Base-by-base conservation (phyloP, 805 yeast species). In the Nakazawaea laoshanensis region DNA sequence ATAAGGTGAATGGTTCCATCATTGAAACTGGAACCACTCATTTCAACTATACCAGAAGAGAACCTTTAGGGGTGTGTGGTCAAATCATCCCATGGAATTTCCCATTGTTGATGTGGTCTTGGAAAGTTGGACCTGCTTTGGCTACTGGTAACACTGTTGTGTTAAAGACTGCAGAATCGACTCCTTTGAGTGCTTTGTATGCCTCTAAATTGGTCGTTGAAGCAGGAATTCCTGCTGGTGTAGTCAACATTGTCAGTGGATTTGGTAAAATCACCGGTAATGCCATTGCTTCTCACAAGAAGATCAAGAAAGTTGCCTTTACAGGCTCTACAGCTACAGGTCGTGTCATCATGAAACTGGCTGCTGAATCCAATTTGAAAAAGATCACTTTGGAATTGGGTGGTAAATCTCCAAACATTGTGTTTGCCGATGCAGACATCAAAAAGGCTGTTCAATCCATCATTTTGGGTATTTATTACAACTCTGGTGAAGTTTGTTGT, bases 81-180 rank as follows among this genome's bases (percentile, higher is more conserved):
- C 94, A 85, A 59, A 83, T 88, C 52, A 87, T 88, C 45, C 96
- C 96, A 47, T 88, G 96, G 96, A 88, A 88, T 65, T 88, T 86
- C 75, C 96, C 96, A 42, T 61, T 88, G 47, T 70, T 85, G 55
- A 87, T 88, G 92, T 81, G 86, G 66, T 67, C 94, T 19, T 88
- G 96, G 96, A 88, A 88, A 61, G 65, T 88, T 41, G 95, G 88
- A 38, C 96, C 96, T 29, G 94, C 94, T 37, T 59, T 87, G 44
- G 94, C 94, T 37, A 74, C 94, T 35, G 95, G 95, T 62, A 85
- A 86, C 70, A 74, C 87, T 35, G 70, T 83, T 45, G 92, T 88
- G 29, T 63, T 88, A 61, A 88, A 88, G 67, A 72, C 94, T 26
- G 94, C 96, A 36, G 95, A 86, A 65, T 72, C 86, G 41, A 88